These are phyloP conservation scores for Cinnamomum micranthum DNA, from an alignment of 164 flowering plant genomes.

Conservation along the genomic window DNA sequence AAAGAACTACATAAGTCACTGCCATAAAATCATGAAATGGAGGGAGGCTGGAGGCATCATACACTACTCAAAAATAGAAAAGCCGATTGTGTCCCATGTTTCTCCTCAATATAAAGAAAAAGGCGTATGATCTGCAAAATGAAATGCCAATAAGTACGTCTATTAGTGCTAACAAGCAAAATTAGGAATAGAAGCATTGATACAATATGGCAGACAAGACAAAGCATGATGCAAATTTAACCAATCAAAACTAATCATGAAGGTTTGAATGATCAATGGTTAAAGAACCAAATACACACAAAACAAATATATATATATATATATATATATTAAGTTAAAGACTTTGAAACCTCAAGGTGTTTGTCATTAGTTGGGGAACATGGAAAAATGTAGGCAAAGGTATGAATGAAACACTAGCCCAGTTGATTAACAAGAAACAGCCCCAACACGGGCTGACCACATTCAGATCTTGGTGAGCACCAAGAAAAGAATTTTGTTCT, in stretches of 20 bases:
- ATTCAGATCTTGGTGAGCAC: no score
- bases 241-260: constrained; percentile 5
- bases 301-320: neutral
- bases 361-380: no score
- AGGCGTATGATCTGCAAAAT: constrained; percentile 78
- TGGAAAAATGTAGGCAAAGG: no score
- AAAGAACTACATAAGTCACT: no score
- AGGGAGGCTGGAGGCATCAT: constrained; percentile 19
- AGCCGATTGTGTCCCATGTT: constrained; percentile 61
- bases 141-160: neutral
- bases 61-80: constrained; percentile 87
- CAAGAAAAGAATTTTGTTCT: no score
- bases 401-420: no score
- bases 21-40: neutral
- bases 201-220: neutral
- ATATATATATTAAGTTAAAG: no score
- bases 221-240: neutral
- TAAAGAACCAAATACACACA: neutral
- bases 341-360: no score
- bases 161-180: constrained; percentile 6
- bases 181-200: neutral
- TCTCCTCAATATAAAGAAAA: constrained; percentile 69
- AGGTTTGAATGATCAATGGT: neutral
- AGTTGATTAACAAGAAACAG: no score
- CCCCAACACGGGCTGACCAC: no score